Conservation (phyloP, 2,329 filamentous ascomycete species). For the Penicillium sp. region DNA sequence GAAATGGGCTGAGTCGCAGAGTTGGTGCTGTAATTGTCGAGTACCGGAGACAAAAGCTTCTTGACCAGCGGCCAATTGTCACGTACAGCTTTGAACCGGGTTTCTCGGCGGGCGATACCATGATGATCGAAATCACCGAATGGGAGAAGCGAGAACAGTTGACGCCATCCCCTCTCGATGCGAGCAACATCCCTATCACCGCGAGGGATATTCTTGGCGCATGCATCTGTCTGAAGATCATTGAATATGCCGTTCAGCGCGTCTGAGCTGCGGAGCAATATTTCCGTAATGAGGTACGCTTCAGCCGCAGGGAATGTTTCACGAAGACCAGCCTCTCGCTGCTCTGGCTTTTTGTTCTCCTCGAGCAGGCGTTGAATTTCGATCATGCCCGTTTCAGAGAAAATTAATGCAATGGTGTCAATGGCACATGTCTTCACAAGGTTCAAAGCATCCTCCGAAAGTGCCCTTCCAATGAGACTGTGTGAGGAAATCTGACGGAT, state of each 20-base stretch:
- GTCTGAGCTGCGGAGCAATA: conserved; percentile 40
- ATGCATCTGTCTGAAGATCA: conserved; percentile 42
- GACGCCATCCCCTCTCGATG: conserved; percentile 43
- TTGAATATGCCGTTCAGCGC: conserved; percentile 43
- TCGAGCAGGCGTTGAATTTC: conserved; percentile 49
- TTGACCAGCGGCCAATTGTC: conserved; percentile 56
- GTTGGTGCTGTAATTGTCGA: conserved; percentile 50
- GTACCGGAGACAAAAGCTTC: conserved; percentile 48
- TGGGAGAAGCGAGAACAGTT: conserved; percentile 56
- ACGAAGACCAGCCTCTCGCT: conserved; percentile 52
- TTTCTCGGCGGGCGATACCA: conserved; percentile 49
- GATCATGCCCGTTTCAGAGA: conserved; percentile 35
- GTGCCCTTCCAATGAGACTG: conserved; percentile 27
- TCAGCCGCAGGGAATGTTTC: conserved; percentile 47
- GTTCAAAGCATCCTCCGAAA: conserved; percentile 26
- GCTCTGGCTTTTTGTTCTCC: conserved; percentile 42
- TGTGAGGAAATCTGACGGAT: conserved; percentile 40
- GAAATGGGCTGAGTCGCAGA: conserved; percentile 42
- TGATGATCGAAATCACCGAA: conserved; percentile 53
- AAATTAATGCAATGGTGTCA: conserved; percentile 37
- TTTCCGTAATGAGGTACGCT: conserved; percentile 50
- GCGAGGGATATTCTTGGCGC: conserved; percentile 22
- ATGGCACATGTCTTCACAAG: conserved; percentile 39
- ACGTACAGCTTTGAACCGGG: conserved; percentile 39
- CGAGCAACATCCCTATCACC: conserved; percentile 29